phyloP scores from a whole-genome alignment of 1,284 basidiomycete species.

The Ustilago esculenta region DNA sequence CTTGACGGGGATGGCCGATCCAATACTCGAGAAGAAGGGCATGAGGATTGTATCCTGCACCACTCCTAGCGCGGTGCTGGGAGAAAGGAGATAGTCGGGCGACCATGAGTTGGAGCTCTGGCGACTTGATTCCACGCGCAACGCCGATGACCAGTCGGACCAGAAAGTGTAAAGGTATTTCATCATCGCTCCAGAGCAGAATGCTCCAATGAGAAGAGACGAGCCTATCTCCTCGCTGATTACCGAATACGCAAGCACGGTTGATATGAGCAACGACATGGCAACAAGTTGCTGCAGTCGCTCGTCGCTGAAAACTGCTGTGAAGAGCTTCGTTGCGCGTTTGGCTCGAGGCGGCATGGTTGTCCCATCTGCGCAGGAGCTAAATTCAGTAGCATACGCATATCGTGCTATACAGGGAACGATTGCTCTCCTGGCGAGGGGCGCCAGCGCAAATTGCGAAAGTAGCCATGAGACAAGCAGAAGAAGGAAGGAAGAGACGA shows the following conservation, averaged over 20 bases:
- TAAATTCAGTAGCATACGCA: background rate
- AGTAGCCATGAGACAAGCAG: constrained; percentile 54
- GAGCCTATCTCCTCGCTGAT: constrained; percentile 62
- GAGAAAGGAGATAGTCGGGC: constrained; percentile 10
- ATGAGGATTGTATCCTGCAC: constrained; percentile 66
- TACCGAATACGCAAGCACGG: constrained; percentile 15
- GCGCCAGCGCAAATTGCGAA: constrained; percentile 6
- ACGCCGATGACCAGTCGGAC: background rate
- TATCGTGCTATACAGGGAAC: constrained; percentile 14
- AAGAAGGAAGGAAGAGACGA: constrained; percentile 68
- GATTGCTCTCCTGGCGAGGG: constrained; percentile 13
- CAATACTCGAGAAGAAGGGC: constrained; percentile 73
- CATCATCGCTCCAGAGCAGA: constrained; percentile 67
- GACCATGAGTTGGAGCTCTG: background rate
- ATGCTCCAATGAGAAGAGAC: constrained; percentile 70
- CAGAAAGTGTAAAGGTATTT: constrained; percentile 12
- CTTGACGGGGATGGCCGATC: constrained; percentile 72
- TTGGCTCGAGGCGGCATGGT: background rate
- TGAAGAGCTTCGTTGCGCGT: background rate
- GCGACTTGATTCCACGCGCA: background rate
- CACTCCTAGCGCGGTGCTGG: background rate
- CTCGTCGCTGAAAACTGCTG: background rate
- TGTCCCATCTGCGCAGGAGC: background rate
- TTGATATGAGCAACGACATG: constrained; percentile 2
- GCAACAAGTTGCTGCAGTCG: constrained; percentile 12